Evolutionary conservation across 257 asterid genomes (phyloP).

Genomic region (Solanum tarapatanum): DNA sequence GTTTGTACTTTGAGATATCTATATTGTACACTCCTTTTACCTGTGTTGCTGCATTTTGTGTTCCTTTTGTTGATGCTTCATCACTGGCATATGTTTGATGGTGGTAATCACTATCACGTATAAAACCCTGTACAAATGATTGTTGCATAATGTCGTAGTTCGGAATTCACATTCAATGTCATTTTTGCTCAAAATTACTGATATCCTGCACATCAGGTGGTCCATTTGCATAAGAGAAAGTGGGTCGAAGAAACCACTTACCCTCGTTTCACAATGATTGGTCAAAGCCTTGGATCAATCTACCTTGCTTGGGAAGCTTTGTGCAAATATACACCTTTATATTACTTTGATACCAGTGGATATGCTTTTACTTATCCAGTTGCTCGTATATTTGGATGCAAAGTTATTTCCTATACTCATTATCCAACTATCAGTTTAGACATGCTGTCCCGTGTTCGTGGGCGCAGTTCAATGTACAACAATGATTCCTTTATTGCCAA

Average conservation of each 20-base stretch:
- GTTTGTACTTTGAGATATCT: background rate
- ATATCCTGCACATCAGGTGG: slow-evolving; percentile 42
- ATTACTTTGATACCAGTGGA: slow-evolving; percentile 89
- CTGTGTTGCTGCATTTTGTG: background rate
- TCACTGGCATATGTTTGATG: background rate
- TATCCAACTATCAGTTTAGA: slow-evolving; percentile 95
- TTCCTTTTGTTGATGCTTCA: background rate
- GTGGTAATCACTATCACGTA: background rate
- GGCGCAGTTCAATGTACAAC: slow-evolving; percentile 76
- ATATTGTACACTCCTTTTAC: background rate
- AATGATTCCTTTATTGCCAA: slow-evolving; percentile 65
- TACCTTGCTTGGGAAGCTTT: slow-evolving; percentile 91
- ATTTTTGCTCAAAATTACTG: background rate
- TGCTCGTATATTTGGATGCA: slow-evolving; percentile 84
- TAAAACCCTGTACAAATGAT: background rate
- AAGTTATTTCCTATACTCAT: slow-evolving; percentile 79
- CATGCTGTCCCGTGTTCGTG: slow-evolving; percentile 81
- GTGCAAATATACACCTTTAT: slow-evolving; percentile 54
- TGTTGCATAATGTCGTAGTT: background rate
- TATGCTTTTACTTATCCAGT: slow-evolving; percentile 94
- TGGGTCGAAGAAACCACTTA: slow-evolving; percentile 85
- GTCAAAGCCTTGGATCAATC: slow-evolving; percentile 94
- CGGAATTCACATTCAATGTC: background rate
- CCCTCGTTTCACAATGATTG: slow-evolving; percentile 94
- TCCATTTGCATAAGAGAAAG: slow-evolving; percentile 66